These are phyloP conservation scores for Aspergillus sp. DNA, from an alignment of 2,329 filamentous ascomycete genomes.

Conservation along the genomic window DNA sequence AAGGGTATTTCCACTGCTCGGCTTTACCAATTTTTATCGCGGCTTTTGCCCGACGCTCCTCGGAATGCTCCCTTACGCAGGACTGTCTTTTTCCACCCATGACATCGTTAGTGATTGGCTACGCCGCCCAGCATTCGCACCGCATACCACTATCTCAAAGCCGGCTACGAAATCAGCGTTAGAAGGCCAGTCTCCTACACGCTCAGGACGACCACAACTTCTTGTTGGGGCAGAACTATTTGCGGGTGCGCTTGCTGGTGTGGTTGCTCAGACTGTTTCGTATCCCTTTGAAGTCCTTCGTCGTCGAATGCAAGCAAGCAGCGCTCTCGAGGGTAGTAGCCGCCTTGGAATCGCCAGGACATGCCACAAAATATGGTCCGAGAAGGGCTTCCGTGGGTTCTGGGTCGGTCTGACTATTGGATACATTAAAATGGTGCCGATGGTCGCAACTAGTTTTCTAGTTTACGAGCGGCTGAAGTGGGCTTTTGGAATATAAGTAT, in stretches of 20 bases:
- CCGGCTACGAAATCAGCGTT: background rate
- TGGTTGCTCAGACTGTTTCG: background rate
- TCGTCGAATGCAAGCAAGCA: background rate
- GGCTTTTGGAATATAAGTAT: background rate
- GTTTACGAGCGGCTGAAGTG: background rate
- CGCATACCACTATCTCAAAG: background rate
- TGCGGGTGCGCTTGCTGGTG: background rate
- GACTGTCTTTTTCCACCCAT: constrained; percentile 1
- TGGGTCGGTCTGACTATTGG: constrained; percentile 1
- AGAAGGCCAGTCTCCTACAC: background rate
- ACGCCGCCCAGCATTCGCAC: background rate
- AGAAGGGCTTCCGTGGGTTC: background rate
- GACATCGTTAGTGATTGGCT: background rate
- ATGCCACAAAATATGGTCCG: background rate
- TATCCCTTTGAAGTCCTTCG: background rate
- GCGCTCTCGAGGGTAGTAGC: background rate
- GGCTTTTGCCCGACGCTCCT: background rate
- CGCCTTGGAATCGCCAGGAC: background rate
- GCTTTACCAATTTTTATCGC: background rate
- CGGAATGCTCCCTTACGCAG: background rate
- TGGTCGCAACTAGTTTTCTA: constrained; percentile 1
- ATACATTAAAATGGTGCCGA: background rate
- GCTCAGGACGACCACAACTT: background rate
- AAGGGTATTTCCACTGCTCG: background rate
- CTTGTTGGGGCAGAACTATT: background rate